Evolutionary conservation across 371 early-diverging fungal genomes (phyloP).

Genomic region (Syncephalastrum monosporum): DNA sequence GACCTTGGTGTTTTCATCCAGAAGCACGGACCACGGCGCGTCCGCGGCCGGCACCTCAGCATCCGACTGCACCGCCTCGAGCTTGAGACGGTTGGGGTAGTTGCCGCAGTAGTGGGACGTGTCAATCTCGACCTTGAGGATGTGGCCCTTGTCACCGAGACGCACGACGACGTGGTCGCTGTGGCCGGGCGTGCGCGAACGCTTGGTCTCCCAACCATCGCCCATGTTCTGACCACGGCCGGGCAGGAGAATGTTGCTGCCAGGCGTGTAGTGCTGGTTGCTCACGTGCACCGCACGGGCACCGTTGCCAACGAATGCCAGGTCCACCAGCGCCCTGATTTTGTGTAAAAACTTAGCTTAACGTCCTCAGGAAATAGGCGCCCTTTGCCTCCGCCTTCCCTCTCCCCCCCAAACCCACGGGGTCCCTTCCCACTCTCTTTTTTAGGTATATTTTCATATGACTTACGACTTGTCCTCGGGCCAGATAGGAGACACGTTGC

Average conservation of each 20-base stretch:
- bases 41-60: conserved; percentile 42
- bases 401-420: background rate
- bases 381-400: too few species aligned
- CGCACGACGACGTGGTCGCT: conserved; percentile 73
- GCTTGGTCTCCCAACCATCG: conserved; percentile 83
- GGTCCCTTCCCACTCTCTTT: background rate
- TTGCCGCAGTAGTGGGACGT: conserved; percentile 87
- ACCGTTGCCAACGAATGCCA: conserved; percentile 78
- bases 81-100: conserved; percentile 71
- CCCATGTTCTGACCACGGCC: conserved; percentile 70
- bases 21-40: conserved; percentile 51
- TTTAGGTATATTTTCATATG: background rate
- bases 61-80: conserved; percentile 54
- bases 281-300: conserved; percentile 70
- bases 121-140: conserved; percentile 78
- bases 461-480: conserved; percentile 49
- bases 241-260: conserved; percentile 75
- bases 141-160: conserved; percentile 75
- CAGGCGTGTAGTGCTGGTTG: conserved; percentile 81
- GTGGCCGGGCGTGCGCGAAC: conserved; percentile 68
- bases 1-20: conserved; percentile 33
- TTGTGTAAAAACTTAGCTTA: background rate
- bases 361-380: background rate
- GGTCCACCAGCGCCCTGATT: conserved; percentile 61
- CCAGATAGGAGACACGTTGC: conserved; percentile 73